Percentiles rank a stretch among this genome's conserved stretches.
Conservation (phyloP, 2,329 filamentous ascomycete genomes). For the Spiromastix sp. region DNA sequence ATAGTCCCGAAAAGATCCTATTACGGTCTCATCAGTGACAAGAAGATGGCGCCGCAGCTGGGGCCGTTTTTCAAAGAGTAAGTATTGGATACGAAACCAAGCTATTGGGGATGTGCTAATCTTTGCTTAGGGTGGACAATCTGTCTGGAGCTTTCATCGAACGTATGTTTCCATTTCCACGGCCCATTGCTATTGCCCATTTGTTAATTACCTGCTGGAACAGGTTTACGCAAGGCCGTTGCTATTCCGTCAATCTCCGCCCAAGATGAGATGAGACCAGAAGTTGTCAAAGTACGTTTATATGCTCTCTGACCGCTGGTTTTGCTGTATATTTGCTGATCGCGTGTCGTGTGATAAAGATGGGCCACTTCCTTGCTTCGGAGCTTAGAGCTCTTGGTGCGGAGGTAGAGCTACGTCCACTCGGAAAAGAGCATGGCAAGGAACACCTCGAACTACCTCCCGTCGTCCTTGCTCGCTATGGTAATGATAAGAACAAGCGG, state of each 20-base stretch:
- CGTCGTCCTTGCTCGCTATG: constrained; percentile 84
- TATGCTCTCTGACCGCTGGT: background rate
- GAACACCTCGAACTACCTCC: constrained; percentile 86
- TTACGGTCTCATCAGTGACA: constrained; percentile 36
- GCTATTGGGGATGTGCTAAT: background rate
- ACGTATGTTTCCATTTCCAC: constrained; percentile 37
- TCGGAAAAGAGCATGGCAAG: constrained; percentile 87
- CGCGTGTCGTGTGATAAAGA: no score
- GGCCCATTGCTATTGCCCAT: constrained; percentile 4
- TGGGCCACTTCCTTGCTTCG: constrained; percentile 81
- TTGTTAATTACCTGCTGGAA: constrained; percentile 5
- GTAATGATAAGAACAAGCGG: constrained; percentile 81
- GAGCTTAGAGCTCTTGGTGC: constrained; percentile 80
- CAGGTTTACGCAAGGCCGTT: constrained; percentile 70
- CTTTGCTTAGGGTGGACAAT: constrained; percentile 51
- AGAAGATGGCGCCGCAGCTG: constrained; percentile 79
- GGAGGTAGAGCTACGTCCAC: constrained; percentile 70
- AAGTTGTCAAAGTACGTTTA: constrained; percentile 66
- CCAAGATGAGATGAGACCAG: constrained; percentile 74
- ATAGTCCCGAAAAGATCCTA: constrained; percentile 19
- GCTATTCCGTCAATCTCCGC: constrained; percentile 94
- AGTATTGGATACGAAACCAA: constrained; percentile 13
- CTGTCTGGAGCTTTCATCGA: constrained; percentile 77
- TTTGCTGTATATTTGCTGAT: background rate
- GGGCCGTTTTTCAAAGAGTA: constrained; percentile 83